phyloP scores from a whole-genome alignment of 176 grass and related monocot species.

The Pontederia paniculata region DNA sequence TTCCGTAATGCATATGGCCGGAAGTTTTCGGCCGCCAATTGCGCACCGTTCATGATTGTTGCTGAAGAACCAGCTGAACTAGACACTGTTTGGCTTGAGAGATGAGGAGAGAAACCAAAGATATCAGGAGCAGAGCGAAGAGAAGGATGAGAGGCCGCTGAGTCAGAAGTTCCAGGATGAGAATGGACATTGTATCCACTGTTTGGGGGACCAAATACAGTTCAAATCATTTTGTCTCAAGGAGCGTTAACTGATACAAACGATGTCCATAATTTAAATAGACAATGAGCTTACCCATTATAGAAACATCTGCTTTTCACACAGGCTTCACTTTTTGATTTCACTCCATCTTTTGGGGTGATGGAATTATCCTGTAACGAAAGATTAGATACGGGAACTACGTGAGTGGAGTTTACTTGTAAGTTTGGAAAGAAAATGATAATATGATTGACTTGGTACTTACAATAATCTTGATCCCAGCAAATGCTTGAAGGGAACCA shows the following conservation, averaged over 20 bases:
- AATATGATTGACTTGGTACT: conserved; percentile 10
- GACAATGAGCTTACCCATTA: neutral
- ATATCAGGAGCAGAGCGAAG: conserved; percentile 36
- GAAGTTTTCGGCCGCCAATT: conserved; percentile 22
- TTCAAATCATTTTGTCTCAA: neutral
- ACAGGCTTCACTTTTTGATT: conserved; percentile 44
- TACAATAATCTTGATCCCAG: conserved; percentile 34
- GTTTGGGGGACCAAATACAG: neutral
- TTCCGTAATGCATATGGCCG: conserved; percentile 32
- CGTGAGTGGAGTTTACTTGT: neutral
- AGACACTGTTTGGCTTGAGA: conserved; percentile 16
- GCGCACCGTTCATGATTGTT: conserved; percentile 17
- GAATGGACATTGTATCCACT: conserved; percentile 14
- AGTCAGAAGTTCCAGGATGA: conserved; percentile 28
- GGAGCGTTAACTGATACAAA: neutral
- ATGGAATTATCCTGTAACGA: conserved; percentile 34
- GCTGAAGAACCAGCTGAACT: conserved; percentile 17
- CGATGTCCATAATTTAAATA: neutral
- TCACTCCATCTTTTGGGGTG: conserved; percentile 33
- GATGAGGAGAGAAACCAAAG: conserved; percentile 15
- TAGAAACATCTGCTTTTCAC: conserved; percentile 34
- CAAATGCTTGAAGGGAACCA: conserved; percentile 49
- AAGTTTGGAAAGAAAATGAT: neutral
- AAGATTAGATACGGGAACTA: neutral
- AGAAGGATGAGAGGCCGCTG: conserved; percentile 24